Conservation (phyloP, 1,139 yeast species). For the Trichomonascaceae sp. region DNA sequence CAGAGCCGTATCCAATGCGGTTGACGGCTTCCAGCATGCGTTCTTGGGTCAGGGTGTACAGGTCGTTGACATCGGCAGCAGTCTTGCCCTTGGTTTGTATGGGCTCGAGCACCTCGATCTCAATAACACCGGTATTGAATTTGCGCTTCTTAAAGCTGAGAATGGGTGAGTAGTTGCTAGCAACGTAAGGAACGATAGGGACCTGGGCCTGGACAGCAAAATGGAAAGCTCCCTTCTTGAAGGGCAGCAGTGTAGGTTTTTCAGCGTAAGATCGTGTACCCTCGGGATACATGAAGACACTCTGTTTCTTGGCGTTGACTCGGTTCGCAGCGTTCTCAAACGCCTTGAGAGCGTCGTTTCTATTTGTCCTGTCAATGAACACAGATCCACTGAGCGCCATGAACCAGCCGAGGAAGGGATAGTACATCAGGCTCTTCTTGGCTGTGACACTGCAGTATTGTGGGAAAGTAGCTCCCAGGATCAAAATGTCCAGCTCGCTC, state of each 20-base stretch:
- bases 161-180: constrained; percentile 69
- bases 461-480: constrained; percentile 76
- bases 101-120: constrained; percentile 55
- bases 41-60: constrained; percentile 29
- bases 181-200: constrained; percentile 80
- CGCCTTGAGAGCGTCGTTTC: constrained; percentile 61
- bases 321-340: constrained; percentile 53
- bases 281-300: constrained; percentile 76
- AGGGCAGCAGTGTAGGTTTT: constrained; percentile 60
- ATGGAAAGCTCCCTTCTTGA: constrained; percentile 97
- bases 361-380: constrained; percentile 75
- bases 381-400: constrained; percentile 85
- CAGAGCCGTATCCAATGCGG: constrained; percentile 23
- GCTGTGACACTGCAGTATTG: constrained; percentile 88
- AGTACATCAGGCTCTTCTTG: constrained; percentile 64
- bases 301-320: constrained; percentile 48
- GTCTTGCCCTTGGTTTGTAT: constrained; percentile 45
- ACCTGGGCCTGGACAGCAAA: constrained; percentile 85
- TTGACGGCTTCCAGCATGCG: constrained; percentile 29
- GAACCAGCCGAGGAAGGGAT: constrained; percentile 97
- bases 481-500: constrained; percentile 62
- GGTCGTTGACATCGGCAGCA: constrained; percentile 42
- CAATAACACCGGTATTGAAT: constrained; percentile 41
- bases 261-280: constrained; percentile 82
- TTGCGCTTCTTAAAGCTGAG: constrained; percentile 44